Conservation (phyloP, 345 rosid genomes). For the Eutrema japonicum region DNA sequence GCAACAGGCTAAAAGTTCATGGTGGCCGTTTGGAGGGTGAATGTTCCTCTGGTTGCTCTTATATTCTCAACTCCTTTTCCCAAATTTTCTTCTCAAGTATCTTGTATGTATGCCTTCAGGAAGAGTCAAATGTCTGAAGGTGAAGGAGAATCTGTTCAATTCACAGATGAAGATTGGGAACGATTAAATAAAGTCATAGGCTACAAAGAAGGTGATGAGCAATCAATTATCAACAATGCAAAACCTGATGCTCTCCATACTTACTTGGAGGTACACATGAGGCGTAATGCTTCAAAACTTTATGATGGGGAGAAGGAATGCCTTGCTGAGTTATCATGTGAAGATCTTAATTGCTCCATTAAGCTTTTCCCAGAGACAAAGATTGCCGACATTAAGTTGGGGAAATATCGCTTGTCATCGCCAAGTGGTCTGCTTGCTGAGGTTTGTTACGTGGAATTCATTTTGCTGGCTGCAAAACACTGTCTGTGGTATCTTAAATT, state of each 20-base stretch:
- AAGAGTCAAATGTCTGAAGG: constrained; percentile 58
- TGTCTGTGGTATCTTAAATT: constrained; percentile 24
- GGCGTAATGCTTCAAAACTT: constrained; percentile 93
- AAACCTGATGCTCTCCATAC: constrained; percentile 75
- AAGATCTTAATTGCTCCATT: constrained; percentile 72
- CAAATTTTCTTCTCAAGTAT: constrained; percentile 26
- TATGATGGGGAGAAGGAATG: constrained; percentile 61
- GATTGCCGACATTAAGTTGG: constrained; percentile 77
- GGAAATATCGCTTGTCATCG: constrained; percentile 87
- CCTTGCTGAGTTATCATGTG: constrained; percentile 91
- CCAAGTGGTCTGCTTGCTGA: constrained; percentile 94
- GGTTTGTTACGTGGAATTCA: constrained; percentile 49
- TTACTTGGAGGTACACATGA: constrained; percentile 82
- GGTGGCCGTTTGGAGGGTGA: constrained; percentile 99
- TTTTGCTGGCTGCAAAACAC: constrained; percentile 31
- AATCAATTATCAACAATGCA: constrained; percentile 51
- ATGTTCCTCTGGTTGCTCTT: constrained; percentile 34
- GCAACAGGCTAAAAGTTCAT: constrained; percentile 73
- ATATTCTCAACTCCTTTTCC: constrained; percentile 11
- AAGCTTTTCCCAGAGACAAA: constrained; percentile 94
- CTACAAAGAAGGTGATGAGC: constrained; percentile 79
- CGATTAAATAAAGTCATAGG: constrained; percentile 86
- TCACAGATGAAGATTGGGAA: constrained; percentile 92
- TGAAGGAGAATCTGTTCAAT: constrained; percentile 72
- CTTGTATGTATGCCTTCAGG: constrained; percentile 56